phyloP scores from a whole-genome alignment of 1,139 yeast species.

The Yamadazyma atlantica region DNA sequence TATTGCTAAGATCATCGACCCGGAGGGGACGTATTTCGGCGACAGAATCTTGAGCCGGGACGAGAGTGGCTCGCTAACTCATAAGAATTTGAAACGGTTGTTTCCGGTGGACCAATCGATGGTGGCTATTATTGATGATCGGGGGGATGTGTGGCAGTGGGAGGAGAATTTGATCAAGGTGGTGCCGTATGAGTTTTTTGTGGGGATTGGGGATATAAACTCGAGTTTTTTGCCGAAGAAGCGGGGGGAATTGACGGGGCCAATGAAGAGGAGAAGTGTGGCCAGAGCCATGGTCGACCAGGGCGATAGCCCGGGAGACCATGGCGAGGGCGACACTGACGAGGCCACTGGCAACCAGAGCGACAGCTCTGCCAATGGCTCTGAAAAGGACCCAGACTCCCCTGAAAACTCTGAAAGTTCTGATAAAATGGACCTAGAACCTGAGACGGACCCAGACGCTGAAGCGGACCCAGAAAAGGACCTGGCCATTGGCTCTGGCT shows the following conservation, averaged over 20 bases:
- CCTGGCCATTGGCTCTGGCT: too few relatives aligned
- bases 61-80: conserved; percentile 91
- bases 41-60: conserved; percentile 91
- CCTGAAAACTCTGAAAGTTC: too few relatives aligned
- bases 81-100: conserved; percentile 80
- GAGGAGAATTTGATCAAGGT: conserved; percentile 87
- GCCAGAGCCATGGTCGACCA: conserved; percentile 35
- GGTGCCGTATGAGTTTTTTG: conserved; percentile 92
- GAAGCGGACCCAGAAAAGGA: too few relatives aligned
- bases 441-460: too few relatives aligned
- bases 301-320: conserved; percentile 14
- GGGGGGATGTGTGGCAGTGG: conserved; percentile 99
- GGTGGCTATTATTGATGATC: conserved; percentile 95
- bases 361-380: too few relatives aligned
- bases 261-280: conserved; percentile 62
- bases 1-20: conserved; percentile 89
- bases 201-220: conserved; percentile 96
- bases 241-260: conserved; percentile 66
- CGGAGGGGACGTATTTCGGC: conserved; percentile 81
- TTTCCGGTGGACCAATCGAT: conserved; percentile 96
- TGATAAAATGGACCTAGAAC: too few relatives aligned
- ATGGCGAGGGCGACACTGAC: conserved; percentile 14
- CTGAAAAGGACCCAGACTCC: too few relatives aligned
- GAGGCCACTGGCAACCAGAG: conserved; percentile 8
- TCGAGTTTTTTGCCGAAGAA: conserved; percentile 88